Percentiles rank a stretch among this genome's conserved stretches.
Evolutionary conservation across 306 rosid species (phyloP).

Genomic region (Corylus americana): DNA sequence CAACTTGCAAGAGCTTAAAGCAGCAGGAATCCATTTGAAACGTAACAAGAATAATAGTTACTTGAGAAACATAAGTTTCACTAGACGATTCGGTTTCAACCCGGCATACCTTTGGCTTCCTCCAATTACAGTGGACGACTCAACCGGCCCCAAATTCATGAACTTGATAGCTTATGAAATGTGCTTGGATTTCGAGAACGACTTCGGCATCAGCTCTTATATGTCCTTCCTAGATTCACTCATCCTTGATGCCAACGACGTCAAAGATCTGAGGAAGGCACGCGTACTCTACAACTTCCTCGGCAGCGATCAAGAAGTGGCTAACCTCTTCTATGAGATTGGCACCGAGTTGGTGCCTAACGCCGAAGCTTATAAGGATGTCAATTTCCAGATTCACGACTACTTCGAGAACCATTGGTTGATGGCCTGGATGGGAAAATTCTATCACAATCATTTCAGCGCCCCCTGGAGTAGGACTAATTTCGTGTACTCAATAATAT

Average conservation of each 20-base stretch:
- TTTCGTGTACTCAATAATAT: too few species aligned
- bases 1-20: constrained; percentile 16
- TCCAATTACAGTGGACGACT: constrained; percentile 18
- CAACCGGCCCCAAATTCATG: constrained; percentile 9
- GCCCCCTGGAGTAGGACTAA: constrained; percentile 16
- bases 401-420: constrained; percentile 12
- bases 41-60: neutral
- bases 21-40: constrained; percentile 14
- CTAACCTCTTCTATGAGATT: constrained; percentile 22
- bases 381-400: neutral
- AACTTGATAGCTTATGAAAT: constrained; percentile 34
- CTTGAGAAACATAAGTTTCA: constrained; percentile 15
- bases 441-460: constrained; percentile 26
- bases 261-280: constrained; percentile 15
- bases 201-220: constrained; percentile 19
- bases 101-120: constrained; percentile 24
- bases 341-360: constrained; percentile 26
- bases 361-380: neutral
- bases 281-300: constrained; percentile 3
- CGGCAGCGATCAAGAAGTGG: constrained; percentile 31
- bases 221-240: constrained; percentile 24
- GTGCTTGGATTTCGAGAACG: constrained; percentile 18
- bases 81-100: neutral
- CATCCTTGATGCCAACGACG: constrained; percentile 11
- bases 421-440: constrained; percentile 21